Percentiles rank a stretch among this genome's conserved stretches.
Evolutionary conservation across 2,329 filamentous ascomycete genomes (phyloP).

Genomic region (Daldinia eschscholtzii): DNA sequence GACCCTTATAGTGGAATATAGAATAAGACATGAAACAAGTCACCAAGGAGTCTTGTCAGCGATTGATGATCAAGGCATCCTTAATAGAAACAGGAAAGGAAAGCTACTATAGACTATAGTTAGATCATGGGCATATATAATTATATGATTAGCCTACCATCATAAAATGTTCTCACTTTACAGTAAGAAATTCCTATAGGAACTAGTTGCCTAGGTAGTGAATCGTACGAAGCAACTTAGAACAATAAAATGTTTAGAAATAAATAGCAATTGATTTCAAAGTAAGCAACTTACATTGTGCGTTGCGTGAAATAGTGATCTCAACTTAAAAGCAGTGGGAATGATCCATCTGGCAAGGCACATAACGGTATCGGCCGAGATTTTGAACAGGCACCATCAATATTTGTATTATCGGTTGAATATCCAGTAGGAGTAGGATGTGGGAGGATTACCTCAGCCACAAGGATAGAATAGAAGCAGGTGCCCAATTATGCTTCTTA

Average conservation of each 20-base stretch:
- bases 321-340: not conserved
- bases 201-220: not conserved
- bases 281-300: not conserved
- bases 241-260: not conserved
- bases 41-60: not conserved
- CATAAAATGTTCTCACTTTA: not conserved
- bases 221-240: not conserved
- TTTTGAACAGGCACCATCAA: not conserved
- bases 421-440: constrained; percentile 4
- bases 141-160: not conserved
- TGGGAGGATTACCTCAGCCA: constrained; percentile 3
- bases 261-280: not conserved
- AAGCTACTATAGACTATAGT: not conserved
- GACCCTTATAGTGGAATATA: not conserved
- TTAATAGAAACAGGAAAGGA: not conserved
- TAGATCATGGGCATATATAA: not conserved
- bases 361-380: constrained; percentile 6
- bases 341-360: not conserved
- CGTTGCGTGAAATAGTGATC: not conserved
- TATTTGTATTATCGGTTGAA: not conserved
- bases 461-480: not conserved
- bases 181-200: constrained; percentile 5
- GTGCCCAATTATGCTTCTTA: not conserved
- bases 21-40: not conserved
- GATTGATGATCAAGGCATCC: not conserved